Evolutionary conservation across 1,284 basidiomycete genomes (phyloP).

Genomic region (Rhodofomes roseus): DNA sequence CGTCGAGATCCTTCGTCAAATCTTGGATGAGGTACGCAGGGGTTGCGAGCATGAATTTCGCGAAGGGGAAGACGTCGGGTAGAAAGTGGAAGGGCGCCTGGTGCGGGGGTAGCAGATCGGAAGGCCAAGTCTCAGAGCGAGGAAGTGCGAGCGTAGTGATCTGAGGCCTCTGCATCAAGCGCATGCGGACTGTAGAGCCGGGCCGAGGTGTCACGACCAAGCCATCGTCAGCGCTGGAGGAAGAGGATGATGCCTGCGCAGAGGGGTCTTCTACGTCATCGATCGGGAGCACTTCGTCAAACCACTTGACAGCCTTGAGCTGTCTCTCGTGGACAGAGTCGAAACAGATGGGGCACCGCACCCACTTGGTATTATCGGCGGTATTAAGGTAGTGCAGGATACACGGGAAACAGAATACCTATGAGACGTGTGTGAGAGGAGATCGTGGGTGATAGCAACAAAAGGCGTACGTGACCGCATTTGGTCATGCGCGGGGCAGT

Average conservation of each 20-base stretch:
- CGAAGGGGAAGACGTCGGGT: conserved; percentile 85
- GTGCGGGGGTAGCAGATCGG: conserved; percentile 85
- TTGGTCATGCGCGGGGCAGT: conserved; percentile 95
- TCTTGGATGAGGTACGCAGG: conserved; percentile 78
- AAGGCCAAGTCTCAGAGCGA: conserved; percentile 90
- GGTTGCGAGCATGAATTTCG: conserved; percentile 96
- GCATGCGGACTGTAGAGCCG: conserved; percentile 73
- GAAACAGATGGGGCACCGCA: conserved; percentile 93
- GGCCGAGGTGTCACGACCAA: conserved; percentile 39
- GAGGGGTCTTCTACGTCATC: conserved; percentile 36
- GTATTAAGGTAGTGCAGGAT: conserved; percentile 89
- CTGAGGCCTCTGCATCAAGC: conserved; percentile 89
- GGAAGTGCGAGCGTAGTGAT: conserved; percentile 96
- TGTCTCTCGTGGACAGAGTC: conserved; percentile 90
- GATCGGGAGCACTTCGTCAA: conserved; percentile 41
- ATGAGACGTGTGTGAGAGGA: conserved; percentile 13
- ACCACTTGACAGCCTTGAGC: conserved; percentile 91
- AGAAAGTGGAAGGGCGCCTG: conserved; percentile 95
- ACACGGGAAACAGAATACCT: conserved; percentile 90
- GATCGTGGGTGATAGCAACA: conserved; percentile 8
- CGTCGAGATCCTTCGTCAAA: conserved; percentile 72
- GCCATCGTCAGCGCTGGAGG: conserved; percentile 31
- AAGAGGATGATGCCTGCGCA: conserved; percentile 43
- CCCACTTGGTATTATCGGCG: conserved; percentile 79
- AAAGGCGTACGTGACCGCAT: conserved; percentile 87